Evolutionary conservation across 495 filamentous ascomycete species (phyloP).

Genomic region (Niebla homalea): DNA sequence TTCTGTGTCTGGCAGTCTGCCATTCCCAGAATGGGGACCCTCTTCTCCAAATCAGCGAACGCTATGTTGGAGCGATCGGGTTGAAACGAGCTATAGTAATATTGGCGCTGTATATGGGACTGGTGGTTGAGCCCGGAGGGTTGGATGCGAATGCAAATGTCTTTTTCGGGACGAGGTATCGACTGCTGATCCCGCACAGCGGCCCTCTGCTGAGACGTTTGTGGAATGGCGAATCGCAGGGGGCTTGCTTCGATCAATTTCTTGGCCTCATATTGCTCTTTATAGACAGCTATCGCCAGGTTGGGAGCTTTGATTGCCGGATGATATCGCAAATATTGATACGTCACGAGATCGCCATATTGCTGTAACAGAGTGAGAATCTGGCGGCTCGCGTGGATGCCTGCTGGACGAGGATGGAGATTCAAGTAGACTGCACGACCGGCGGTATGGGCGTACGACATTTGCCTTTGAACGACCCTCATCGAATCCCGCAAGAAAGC

Average conservation of each 20-base stretch:
- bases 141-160: constrained; percentile 22
- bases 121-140: constrained; percentile 22
- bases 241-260: constrained; percentile 26
- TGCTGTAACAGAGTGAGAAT: constrained; percentile 58
- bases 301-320: constrained; percentile 21
- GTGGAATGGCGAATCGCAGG: constrained; percentile 19
- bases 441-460: constrained; percentile 9
- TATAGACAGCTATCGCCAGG: constrained; percentile 28
- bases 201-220: too few relatives aligned
- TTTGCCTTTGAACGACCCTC: background rate
- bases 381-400: constrained; percentile 56
- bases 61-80: constrained; percentile 8
- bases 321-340: constrained; percentile 50
- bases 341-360: constrained; percentile 66
- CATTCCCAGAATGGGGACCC: constrained; percentile 16
- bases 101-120: constrained; percentile 26
- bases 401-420: constrained; percentile 47
- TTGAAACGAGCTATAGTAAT: constrained; percentile 24
- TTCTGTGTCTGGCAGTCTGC: constrained; percentile 13
- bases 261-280: constrained; percentile 21
- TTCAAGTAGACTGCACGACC: constrained; percentile 42
- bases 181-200: background rate
- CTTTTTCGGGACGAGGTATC: background rate
- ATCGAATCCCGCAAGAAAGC: too few relatives aligned
- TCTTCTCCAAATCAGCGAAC: constrained; percentile 13